Evolutionary conservation across 2,329 filamentous ascomycete genomes (phyloP).

Genomic region (Cordyceps cateniannulata): DNA sequence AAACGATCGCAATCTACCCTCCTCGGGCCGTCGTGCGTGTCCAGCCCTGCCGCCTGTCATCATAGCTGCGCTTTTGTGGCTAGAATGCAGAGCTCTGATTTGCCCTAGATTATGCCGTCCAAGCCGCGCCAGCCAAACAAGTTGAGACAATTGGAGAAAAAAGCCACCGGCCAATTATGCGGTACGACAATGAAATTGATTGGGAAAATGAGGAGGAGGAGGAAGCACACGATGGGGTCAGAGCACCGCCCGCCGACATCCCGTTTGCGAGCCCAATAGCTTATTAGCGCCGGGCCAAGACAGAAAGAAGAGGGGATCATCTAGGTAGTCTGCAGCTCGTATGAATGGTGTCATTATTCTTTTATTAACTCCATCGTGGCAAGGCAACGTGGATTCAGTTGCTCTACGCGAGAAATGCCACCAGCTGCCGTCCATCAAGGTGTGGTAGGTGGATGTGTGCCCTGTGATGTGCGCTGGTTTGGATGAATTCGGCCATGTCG

Average conservation of each 20-base stretch:
- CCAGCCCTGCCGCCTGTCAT: not conserved
- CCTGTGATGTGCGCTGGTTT: not conserved
- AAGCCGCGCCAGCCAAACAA: not conserved
- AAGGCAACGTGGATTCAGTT: not conserved
- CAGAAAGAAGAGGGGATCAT: not conserved
- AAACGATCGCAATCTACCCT: not conserved
- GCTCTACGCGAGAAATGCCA: not conserved
- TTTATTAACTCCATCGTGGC: not conserved
- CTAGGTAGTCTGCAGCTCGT: not conserved
- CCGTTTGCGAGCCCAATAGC: not conserved
- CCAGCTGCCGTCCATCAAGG: slow-evolving; percentile 7
- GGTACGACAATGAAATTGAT: not conserved
- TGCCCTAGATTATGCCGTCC: slow-evolving; percentile 8
- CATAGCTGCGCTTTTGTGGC: not conserved
- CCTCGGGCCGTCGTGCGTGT: not conserved
- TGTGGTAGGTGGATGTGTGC: slow-evolving; percentile 3
- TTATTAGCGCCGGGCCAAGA: not conserved
- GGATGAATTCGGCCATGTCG: slow-evolving; percentile 1
- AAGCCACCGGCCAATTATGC: not conserved
- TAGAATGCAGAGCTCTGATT: slow-evolving; percentile 7
- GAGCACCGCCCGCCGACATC: not conserved
- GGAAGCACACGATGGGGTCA: not conserved
- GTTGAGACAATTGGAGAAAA: not conserved
- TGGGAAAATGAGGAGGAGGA: not conserved
- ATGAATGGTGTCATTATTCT: not conserved